Evolutionary conservation across 2,329 filamentous ascomycete genomes (phyloP), one percentile per base, ranked within the genome.

Genomic region (Paecilomyces dactylethromorphus): DNA sequence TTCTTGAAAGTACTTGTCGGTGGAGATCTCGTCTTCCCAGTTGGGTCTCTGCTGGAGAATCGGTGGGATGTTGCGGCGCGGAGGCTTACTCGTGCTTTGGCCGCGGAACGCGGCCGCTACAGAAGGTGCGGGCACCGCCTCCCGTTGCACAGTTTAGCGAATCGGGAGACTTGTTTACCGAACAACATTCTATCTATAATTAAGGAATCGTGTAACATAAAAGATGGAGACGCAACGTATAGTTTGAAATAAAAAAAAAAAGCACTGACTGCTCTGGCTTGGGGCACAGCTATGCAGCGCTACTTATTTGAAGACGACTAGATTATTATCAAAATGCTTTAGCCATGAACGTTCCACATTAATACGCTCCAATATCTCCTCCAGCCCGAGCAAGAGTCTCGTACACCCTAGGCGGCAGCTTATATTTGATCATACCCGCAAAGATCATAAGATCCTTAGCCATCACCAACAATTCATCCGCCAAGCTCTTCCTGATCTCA

Each of bases 401-500:
- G 76, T 95, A 93, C 58, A 97, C 82, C 69, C 90, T 84, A 39
- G 90, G 89, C 55, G 91, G 91, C 77, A 97, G 84, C 69, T 94
- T 87, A 77, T 96, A 97, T 70, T 90, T 87, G 70, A 97, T 86
- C 82, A 96, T 86, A 58, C 92, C 93, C 15, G 92, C 93, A 79
- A 96, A 97, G 13, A 94, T 89, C 79, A 94, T 96, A 68, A 97
- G 76, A 75, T 97, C 93, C 74, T 92, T 87, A 45, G 90, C 92
- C 78, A 90, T 91, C 73, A 89, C 85, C 77, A 89, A 84, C 69
- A 95, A 79, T 68, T 88, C 82, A 59, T 88, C 86, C 56, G 88
- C 86, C 76, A 91, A 64, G 18, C 69, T 69, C 59, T 76, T 72
- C 53, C 74, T 70, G 59, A 76, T 75, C 56, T 77, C 74, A 59